Evolutionary conservation across 2,329 filamentous ascomycete genomes (phyloP).

Genomic region (Fonsecaea erecta): DNA sequence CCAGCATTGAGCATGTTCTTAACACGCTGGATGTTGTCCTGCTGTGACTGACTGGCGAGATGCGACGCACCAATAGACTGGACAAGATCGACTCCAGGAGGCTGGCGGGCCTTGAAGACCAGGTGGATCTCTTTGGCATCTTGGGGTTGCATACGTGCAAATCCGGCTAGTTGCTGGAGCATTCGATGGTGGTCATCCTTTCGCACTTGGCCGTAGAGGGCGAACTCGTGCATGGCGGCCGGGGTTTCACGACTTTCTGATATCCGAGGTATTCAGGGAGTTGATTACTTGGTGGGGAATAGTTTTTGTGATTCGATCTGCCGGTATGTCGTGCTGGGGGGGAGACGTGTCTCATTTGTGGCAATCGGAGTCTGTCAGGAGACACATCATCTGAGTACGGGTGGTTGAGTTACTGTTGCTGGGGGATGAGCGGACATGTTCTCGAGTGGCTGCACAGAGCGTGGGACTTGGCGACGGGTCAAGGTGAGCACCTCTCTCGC

Average conservation of each 20-base stretch:
- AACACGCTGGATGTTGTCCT: conserved; percentile 51
- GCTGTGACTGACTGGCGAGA: conserved; percentile 48
- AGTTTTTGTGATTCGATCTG: background rate
- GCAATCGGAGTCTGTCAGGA: conserved; percentile 14
- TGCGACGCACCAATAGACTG: conserved; percentile 49
- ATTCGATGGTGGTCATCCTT: conserved; percentile 63
- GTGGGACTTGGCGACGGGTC: background rate
- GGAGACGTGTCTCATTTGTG: conserved; percentile 1
- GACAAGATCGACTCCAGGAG: conserved; percentile 48
- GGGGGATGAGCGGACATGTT: background rate
- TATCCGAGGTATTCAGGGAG: conserved; percentile 1
- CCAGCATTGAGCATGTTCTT: conserved; percentile 56
- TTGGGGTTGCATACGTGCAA: conserved; percentile 65
- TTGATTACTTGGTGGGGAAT: conserved; percentile 4
- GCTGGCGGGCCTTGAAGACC: conserved; percentile 61
- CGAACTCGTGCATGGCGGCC: conserved; percentile 63
- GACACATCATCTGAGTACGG: conserved; percentile 21
- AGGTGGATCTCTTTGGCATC: conserved; percentile 60
- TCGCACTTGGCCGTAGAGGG: conserved; percentile 65
- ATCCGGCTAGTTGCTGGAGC: conserved; percentile 64
- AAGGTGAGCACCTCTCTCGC: background rate
- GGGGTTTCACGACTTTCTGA: background rate
- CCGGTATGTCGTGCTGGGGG: conserved; percentile 1
- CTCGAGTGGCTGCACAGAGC: background rate
- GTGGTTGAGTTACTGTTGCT: background rate